These are phyloP conservation scores for Syncephalastrum racemosum DNA, from an alignment of 371 early-diverging fungal species.

Conservation along the genomic window DNA sequence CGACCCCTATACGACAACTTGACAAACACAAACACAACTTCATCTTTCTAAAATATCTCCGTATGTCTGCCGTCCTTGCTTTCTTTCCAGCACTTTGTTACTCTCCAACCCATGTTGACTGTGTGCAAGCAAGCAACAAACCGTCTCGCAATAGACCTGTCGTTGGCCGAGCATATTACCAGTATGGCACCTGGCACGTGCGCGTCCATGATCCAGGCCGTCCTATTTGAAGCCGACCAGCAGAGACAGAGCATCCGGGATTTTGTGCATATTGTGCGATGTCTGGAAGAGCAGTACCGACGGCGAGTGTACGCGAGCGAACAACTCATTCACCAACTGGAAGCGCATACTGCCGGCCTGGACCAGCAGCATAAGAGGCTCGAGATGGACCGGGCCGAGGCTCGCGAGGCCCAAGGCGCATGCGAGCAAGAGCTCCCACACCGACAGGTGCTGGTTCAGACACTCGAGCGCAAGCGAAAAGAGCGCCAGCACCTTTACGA, in stretches of 20 bases:
- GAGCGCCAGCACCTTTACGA: constrained; percentile 30
- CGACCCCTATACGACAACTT: background rate
- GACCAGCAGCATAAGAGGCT: constrained; percentile 16
- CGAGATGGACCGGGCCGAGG: constrained; percentile 15
- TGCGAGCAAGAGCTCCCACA: constrained; percentile 14
- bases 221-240: constrained; percentile 2
- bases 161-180: too few relatives aligned
- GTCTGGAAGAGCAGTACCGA: constrained; percentile 12
- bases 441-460: too few relatives aligned
- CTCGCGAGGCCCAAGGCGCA: constrained; percentile 14
- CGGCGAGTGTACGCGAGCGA: constrained; percentile 10
- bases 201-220: background rate
- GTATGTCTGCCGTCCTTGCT: background rate
- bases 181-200: too few relatives aligned
- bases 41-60: constrained; percentile 3
- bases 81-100: background rate
- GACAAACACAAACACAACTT: constrained; percentile 7
- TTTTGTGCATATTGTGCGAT: constrained; percentile 9
- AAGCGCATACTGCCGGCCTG: constrained; percentile 5
- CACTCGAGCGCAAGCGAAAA: constrained; percentile 22
- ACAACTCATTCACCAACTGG: constrained; percentile 7
- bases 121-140: constrained; percentile 3
- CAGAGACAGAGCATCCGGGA: constrained; percentile 9
- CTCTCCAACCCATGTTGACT: too few relatives aligned
- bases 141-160: too few relatives aligned